Evolutionary conservation across 2,329 filamentous ascomycete species (phyloP), one percentile per base, ranked within the genome.

Genomic region (Alternaria conjuncta): DNA sequence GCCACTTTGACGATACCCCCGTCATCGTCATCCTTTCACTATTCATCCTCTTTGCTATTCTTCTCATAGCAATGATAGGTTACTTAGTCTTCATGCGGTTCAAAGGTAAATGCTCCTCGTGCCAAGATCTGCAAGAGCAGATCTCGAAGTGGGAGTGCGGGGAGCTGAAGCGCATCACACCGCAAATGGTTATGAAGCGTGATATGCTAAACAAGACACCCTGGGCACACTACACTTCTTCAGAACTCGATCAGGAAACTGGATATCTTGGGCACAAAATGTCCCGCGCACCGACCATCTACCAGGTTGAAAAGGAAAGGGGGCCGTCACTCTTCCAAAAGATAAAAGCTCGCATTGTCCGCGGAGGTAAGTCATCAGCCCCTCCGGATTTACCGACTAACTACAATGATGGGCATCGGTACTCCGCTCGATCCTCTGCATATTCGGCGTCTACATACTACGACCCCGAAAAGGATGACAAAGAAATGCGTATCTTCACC

Each of bases 111-210:
- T 69, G 66, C 44, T 60, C 55, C 3, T 58, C 49, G 1, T 69
- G 66, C 46, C 26, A 28, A 21, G 32, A 23, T 12, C 46, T 59
- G 36, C 28, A 56, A 15, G 30, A 51, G 7, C 47, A 67, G 23
- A 45, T 69, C 6, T n/a, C 25, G 3, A 67, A 65, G 36, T 69
- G 60, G 57, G 30, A 67, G 21, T 50, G 51, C 4, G 66, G 64
- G 2, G 61, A 69, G 30, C 51, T 63, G 13, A 63, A 63, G 36
- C 26, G 41, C 5, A 63, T 67, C 15, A 67, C 64, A 6, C 58
- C 53, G 6, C 41, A 55, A 8, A 61, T 63, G 57, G 57, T 67
- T 10, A 57, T 36, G 46, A 11, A 51, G 7, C 60, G 64, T 2
- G 61, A 64, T 41, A 21, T 36, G 5, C 15, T 55, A 4, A 55